These are phyloP conservation scores for Tricholoma sp. DNA, from an alignment of 768 basidiomycete species.

Conservation along the genomic window DNA sequence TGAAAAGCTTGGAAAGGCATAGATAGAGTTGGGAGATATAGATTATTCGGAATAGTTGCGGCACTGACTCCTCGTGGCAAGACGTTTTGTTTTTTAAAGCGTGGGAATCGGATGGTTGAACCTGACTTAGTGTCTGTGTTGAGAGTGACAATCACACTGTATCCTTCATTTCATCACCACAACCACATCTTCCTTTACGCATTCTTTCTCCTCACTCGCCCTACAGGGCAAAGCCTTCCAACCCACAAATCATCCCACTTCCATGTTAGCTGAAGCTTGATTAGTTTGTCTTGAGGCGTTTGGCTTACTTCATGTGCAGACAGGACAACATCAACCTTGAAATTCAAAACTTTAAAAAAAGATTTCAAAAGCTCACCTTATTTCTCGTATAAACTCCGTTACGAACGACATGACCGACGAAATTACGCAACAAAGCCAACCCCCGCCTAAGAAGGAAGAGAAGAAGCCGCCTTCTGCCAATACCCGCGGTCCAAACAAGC, in stretches of 20 bases:
- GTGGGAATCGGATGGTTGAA: not conserved
- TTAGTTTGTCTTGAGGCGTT: not conserved
- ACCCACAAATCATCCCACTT: slow-evolving; percentile 9
- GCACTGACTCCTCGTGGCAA: not conserved
- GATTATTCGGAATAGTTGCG: no score
- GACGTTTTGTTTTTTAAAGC: not conserved
- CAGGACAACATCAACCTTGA: slow-evolving; percentile 29
- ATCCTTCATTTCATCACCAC: slow-evolving; percentile 45
- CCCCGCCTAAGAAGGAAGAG: slow-evolving; percentile 64
- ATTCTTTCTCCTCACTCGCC: slow-evolving; percentile 74
- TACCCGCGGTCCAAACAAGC: slow-evolving; percentile 51
- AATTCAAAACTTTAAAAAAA: slow-evolving; percentile 35
- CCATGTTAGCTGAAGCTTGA: slow-evolving; percentile 8
- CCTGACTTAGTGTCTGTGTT: not conserved
- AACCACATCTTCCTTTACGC: slow-evolving; percentile 39
- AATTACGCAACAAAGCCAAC: slow-evolving; percentile 52
- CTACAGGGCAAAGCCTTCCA: slow-evolving; percentile 74
- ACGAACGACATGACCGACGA: slow-evolving; percentile 91
- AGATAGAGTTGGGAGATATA: slow-evolving; percentile 1
- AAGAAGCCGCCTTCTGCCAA: slow-evolving; percentile 46
- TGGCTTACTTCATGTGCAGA: slow-evolving; percentile 14
- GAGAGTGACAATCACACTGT: slow-evolving; percentile 36
- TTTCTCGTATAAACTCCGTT: slow-evolving; percentile 41
- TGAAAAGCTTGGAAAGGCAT: slow-evolving; percentile 44
- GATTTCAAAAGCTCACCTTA: slow-evolving; percentile 46